Percentiles rank a stretch among this genome's conserved stretches.
Evolutionary conservation across 228 moss, liverwort and hornwort genomes (phyloP).

Genomic region (Sphagnum magellanicum): DNA sequence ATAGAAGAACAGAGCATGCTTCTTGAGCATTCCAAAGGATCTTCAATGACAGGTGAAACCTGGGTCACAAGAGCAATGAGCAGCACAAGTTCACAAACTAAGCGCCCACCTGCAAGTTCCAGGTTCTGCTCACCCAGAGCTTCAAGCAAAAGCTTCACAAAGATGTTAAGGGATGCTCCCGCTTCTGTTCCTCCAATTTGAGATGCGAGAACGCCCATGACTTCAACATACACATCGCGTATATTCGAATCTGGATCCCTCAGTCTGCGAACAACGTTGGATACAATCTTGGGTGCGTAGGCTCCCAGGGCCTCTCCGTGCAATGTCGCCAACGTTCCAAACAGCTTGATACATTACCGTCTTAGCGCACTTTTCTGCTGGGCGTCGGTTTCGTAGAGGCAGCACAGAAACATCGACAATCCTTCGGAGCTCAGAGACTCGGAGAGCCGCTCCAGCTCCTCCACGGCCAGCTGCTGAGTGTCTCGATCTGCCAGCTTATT

Average conservation of each 20-base stretch:
- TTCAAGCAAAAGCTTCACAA: slow-evolving; percentile 47
- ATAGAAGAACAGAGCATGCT: too few relatives aligned
- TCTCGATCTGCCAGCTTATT: slow-evolving; percentile 54
- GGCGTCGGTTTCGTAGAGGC: slow-evolving; percentile 49
- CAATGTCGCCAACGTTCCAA: slow-evolving; percentile 34
- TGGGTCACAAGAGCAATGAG: too few relatives aligned
- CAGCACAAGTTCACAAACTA: too few relatives aligned
- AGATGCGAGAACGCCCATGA: slow-evolving; percentile 34
- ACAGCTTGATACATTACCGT: slow-evolving; percentile 41
- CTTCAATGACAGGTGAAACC: too few relatives aligned
- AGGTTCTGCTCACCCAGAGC: slow-evolving; percentile 54
- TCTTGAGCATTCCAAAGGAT: too few relatives aligned
- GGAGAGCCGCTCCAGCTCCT: slow-evolving; percentile 48
- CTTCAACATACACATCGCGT: slow-evolving; percentile 49
- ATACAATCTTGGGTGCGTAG: slow-evolving; percentile 37
- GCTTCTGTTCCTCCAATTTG: slow-evolving; percentile 27
- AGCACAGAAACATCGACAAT: slow-evolving; percentile 36
- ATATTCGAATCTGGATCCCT: slow-evolving; percentile 49
- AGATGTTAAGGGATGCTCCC: slow-evolving; percentile 26
- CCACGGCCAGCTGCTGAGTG: slow-evolving; percentile 52
- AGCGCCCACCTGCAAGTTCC: slow-evolving; percentile 45
- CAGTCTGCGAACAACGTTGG: slow-evolving; percentile 39
- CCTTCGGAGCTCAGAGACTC: slow-evolving; percentile 31
- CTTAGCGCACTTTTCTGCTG: slow-evolving; percentile 48
- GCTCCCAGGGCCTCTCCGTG: slow-evolving; percentile 38